phyloP scores from a whole-genome alignment of 164 flowering plant species.

The Macadamia tetraphylla region DNA sequence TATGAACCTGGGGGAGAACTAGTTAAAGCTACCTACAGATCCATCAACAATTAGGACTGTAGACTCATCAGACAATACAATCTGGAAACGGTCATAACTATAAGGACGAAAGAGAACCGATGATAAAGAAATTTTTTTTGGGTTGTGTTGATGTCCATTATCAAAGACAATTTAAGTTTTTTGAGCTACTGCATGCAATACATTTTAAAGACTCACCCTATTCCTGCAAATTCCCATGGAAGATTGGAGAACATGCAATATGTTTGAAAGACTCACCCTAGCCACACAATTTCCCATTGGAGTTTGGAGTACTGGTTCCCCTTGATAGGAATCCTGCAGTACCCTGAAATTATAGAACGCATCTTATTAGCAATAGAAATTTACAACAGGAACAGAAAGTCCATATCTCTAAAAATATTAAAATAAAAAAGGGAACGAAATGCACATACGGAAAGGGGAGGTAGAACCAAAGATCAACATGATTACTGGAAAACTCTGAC shows the following conservation, averaged over 20 bases:
- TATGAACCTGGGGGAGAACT: too few species aligned
- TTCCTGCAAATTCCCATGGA: constrained; percentile 26
- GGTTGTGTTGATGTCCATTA: not conserved
- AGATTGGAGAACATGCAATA: not conserved
- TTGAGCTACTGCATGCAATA: not conserved
- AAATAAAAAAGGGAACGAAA: too few species aligned
- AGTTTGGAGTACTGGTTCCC: not conserved
- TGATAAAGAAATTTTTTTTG: not conserved
- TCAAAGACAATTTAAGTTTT: not conserved
- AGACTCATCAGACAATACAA: not conserved
- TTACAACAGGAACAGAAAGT: too few species aligned
- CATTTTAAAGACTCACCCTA: constrained; percentile 14
- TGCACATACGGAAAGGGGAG: too few species aligned
- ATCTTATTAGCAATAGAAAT: not conserved
- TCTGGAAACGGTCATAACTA: not conserved
- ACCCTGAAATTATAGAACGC: not conserved
- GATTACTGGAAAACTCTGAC: too few species aligned
- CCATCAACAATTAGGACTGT: not conserved
- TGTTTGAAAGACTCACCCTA: constrained; percentile 15
- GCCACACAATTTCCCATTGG: constrained; percentile 27
- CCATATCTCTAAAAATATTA: not conserved
- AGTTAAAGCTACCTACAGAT: too few species aligned
- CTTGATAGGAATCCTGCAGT: not conserved
- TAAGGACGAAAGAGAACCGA: not conserved
- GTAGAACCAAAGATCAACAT: too few species aligned